phyloP scores from a whole-genome alignment of 331 rosid species.

The Rhamnella rubrinervis region DNA sequence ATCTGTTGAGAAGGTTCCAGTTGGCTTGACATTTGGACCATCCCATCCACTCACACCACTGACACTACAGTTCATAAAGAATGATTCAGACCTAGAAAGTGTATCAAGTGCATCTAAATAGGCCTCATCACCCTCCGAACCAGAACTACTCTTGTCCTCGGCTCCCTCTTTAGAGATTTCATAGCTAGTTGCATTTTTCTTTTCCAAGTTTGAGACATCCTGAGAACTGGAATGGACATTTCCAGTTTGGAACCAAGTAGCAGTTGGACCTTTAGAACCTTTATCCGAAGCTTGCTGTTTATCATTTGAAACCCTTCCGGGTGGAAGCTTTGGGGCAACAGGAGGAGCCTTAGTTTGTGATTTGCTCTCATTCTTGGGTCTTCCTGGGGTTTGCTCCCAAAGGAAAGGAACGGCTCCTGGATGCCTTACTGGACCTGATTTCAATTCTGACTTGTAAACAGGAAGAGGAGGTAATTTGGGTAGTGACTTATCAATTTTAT shows the following conservation, averaged over 20 bases:
- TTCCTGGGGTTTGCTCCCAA: slow-evolving; percentile 91
- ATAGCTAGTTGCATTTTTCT: slow-evolving; percentile 19
- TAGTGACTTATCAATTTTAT: slow-evolving; percentile 37
- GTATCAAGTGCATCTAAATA: slow-evolving; percentile 63
- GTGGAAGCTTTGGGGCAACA: slow-evolving; percentile 59
- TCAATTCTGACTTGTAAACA: slow-evolving; percentile 65
- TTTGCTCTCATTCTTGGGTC: slow-evolving; percentile 63
- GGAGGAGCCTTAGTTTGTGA: slow-evolving; percentile 23
- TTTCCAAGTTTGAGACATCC: slow-evolving; percentile 27
- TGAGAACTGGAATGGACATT: slow-evolving; percentile 27
- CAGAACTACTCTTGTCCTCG: slow-evolving; percentile 34
- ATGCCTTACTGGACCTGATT: slow-evolving; percentile 73
- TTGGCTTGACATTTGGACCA: slow-evolving; percentile 41
- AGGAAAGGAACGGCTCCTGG: slow-evolving; percentile 80
- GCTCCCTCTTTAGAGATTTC: slow-evolving; percentile 31
- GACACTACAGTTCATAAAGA: slow-evolving; percentile 64
- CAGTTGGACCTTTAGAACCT: slow-evolving; percentile 31
- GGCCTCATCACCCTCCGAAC: slow-evolving; percentile 60
- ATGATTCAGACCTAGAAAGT: slow-evolving; percentile 77
- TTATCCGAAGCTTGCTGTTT: slow-evolving; percentile 40
- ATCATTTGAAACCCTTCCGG: slow-evolving; percentile 52
- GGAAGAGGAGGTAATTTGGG: slow-evolving; percentile 55
- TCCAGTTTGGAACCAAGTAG: slow-evolving; percentile 31
- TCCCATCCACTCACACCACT: slow-evolving; percentile 74
- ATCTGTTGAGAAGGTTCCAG: slow-evolving; percentile 51